Conservation (phyloP, 2,329 filamentous ascomycete species). For the Alternaria hordeiaustralica region DNA sequence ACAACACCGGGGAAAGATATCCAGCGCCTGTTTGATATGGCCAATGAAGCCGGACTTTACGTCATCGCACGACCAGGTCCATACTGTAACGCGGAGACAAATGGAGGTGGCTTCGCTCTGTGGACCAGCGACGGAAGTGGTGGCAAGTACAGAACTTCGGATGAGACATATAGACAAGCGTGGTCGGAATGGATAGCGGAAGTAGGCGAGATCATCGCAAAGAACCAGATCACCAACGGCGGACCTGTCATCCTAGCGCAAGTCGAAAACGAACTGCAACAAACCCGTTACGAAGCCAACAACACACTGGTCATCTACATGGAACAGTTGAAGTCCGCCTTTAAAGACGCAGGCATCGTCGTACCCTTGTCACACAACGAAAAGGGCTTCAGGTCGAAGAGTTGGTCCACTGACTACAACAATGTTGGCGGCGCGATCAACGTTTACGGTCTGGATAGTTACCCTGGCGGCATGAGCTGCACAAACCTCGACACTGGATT, state of each 20-base stretch:
- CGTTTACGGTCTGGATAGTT: conserved; percentile 57
- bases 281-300: conserved; percentile 52
- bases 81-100: conserved; percentile 61
- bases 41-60: conserved; percentile 60
- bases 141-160: conserved; percentile 53
- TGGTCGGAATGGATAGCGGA: conserved; percentile 58
- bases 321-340: conserved; percentile 58
- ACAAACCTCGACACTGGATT: conserved; percentile 59
- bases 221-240: conserved; percentile 59
- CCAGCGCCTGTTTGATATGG: conserved; percentile 58
- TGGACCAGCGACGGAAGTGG: conserved; percentile 58
- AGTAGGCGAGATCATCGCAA: conserved; percentile 57
- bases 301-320: conserved; percentile 60
- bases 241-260: conserved; percentile 61
- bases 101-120: conserved; percentile 55
- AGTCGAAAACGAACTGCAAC: conserved; percentile 61
- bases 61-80: conserved; percentile 60
- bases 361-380: conserved; percentile 61
- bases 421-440: conserved; percentile 63
- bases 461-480: conserved; percentile 58
- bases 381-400: conserved; percentile 57
- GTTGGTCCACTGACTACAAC: conserved; percentile 63
- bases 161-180: conserved; percentile 52
- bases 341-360: conserved; percentile 55
- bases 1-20: conserved; percentile 59